Evolutionary conservation across 495 filamentous ascomycete genomes (phyloP).

Genomic region (Cladorrhinum samala): DNA sequence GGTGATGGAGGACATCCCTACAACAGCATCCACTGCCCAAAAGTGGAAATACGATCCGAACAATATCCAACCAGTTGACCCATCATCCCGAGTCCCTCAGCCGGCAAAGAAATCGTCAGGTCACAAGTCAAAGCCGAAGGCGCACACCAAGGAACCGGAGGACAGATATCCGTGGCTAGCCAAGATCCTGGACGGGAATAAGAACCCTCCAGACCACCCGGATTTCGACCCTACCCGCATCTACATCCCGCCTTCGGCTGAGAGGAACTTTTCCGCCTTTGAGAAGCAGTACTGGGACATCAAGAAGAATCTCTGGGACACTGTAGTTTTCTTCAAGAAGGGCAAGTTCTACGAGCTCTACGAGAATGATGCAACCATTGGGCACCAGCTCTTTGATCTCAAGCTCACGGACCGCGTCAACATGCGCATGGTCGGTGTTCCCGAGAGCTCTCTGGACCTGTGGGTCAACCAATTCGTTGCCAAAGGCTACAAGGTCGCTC

Average conservation of each 20-base stretch:
- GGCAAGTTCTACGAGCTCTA: slow-evolving; percentile 99
- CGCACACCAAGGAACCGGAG: slow-evolving; percentile 71
- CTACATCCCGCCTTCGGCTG: slow-evolving; percentile 75
- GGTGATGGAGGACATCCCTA: slow-evolving; percentile 46
- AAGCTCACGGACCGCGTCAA: slow-evolving; percentile 98
- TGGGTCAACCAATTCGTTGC: slow-evolving; percentile 95
- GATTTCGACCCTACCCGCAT: slow-evolving; percentile 91
- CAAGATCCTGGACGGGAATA: slow-evolving; percentile 72
- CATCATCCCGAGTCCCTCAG: slow-evolving; percentile 27
- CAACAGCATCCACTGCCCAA: slow-evolving; percentile 63
- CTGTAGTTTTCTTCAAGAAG: slow-evolving; percentile 99
- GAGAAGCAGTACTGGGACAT: slow-evolving; percentile 99
- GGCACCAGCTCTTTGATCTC: slow-evolving; percentile 93
- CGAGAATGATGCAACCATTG: slow-evolving; percentile 96
- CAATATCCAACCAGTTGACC: slow-evolving; percentile 54
- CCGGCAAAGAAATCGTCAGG: slow-evolving; percentile 36
- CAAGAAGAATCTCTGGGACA: slow-evolving; percentile 96
- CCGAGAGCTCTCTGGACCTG: slow-evolving; percentile 80
- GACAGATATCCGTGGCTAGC: slow-evolving; percentile 87
- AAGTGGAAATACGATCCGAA: slow-evolving; percentile 85
- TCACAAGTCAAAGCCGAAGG: slow-evolving; percentile 52
- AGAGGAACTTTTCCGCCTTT: slow-evolving; percentile 77
- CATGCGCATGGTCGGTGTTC: slow-evolving; percentile 97
- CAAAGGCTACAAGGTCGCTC: slow-evolving; percentile 91
- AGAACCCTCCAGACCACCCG: slow-evolving; percentile 69